These are phyloP conservation scores for Climacium dendroides DNA, from an alignment of 225 moss, liverwort and hornwort genomes.

Conservation along the genomic window DNA sequence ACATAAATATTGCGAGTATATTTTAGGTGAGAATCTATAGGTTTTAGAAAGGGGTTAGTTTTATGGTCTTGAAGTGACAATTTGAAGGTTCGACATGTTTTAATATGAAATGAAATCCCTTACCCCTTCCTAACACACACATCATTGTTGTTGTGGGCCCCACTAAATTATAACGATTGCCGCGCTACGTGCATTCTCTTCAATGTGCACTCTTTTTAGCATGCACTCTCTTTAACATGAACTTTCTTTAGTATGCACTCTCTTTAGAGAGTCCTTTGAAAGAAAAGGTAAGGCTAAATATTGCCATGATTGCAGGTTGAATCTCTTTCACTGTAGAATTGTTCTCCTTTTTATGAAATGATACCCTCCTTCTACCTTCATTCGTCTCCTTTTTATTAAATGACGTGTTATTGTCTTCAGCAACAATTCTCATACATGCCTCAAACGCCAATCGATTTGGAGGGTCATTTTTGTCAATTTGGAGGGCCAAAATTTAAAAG, in stretches of 20 bases:
- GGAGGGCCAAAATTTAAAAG: background rate
- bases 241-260: no score
- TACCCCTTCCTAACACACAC: accelerated
- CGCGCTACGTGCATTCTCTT: no score
- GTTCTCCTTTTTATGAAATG: accelerated
- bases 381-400: accelerated
- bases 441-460: background rate
- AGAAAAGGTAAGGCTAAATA: background rate
- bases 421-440: accelerated
- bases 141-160: no score
- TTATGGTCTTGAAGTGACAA: background rate
- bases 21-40: background rate
- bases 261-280: background rate
- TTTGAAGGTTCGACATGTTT: accelerated
- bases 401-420: no score
- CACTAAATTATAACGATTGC: accelerated
- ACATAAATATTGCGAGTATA: background rate
- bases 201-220: no score
- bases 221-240: no score
- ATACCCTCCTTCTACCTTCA: no score
- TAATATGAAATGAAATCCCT: background rate
- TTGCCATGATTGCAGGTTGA: background rate
- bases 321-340: background rate
- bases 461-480: no score
- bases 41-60: background rate